phyloP scores from a whole-genome alignment of 108 stramenopile species.

The Poteriospumella lacustris region DNA sequence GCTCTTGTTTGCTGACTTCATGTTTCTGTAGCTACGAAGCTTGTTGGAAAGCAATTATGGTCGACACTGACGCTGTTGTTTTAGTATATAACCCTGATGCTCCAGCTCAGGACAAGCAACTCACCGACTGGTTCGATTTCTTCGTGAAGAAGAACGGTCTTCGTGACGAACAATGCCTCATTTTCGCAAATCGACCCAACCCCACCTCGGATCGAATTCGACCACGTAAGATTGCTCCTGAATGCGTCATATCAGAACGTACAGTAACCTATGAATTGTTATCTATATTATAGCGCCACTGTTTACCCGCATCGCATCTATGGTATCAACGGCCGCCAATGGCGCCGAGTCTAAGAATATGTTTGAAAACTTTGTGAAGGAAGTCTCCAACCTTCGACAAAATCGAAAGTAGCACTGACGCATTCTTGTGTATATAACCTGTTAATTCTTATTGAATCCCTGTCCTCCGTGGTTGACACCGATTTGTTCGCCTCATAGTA shows the following conservation, averaged over 20 bases:
- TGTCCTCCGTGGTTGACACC: too few species aligned
- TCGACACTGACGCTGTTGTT: slow-evolving; percentile 41
- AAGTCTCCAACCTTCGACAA: neutral
- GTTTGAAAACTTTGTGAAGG: slow-evolving; percentile 26
- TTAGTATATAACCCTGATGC: slow-evolving; percentile 48
- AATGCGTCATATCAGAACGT: too few species aligned
- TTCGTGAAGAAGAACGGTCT: slow-evolving; percentile 38
- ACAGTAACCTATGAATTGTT: too few species aligned
- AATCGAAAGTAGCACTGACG: too few species aligned
- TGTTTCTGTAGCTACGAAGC: slow-evolving; percentile 35
- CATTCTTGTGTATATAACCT: too few species aligned
- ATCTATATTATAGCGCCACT: neutral
- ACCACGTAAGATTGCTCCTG: slow-evolving; percentile 43
- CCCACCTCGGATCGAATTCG: slow-evolving; percentile 29
- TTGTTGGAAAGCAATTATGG: slow-evolving; percentile 52
- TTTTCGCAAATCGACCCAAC: slow-evolving; percentile 31
- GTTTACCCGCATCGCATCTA: neutral
- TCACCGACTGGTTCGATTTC: slow-evolving; percentile 40
- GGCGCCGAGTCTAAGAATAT: slow-evolving; percentile 1
- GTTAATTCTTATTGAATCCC: too few species aligned
- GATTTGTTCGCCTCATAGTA: too few species aligned
- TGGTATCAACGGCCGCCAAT: neutral
- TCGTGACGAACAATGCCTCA: slow-evolving; percentile 33
- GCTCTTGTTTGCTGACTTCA: neutral
- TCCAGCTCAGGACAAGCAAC: slow-evolving; percentile 40